These are phyloP conservation scores for Puccinia brachypodii DNA, from an alignment of 1,284 basidiomycete genomes.

Conservation along the genomic window DNA sequence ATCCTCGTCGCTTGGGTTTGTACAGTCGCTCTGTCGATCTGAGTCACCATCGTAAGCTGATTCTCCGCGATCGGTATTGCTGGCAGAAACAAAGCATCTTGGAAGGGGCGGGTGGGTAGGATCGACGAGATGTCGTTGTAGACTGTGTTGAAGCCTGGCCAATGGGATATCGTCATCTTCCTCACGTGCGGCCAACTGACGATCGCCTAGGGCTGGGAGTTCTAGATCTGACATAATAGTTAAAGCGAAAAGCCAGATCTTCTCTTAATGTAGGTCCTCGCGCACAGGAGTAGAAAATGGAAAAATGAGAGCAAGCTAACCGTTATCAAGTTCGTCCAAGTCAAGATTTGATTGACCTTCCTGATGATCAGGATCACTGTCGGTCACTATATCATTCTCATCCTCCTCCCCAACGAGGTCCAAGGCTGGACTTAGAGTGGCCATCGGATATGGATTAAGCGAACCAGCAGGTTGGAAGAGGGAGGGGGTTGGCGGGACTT, in stretches of 20 bases:
- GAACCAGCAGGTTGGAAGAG: slow-evolving; percentile 1
- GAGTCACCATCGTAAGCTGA: slow-evolving; percentile 12
- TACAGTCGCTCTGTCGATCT: slow-evolving; percentile 35
- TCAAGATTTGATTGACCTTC: background rate
- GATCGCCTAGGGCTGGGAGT: background rate
- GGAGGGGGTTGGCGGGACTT: background rate
- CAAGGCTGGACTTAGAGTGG: background rate
- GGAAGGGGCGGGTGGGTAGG: background rate
- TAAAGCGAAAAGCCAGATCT: background rate
- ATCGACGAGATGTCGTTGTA: slow-evolving; percentile 2
- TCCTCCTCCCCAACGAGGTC: slow-evolving; percentile 21
- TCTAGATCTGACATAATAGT: background rate
- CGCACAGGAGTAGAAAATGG: background rate
- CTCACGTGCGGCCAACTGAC: background rate
- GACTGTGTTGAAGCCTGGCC: slow-evolving; percentile 25
- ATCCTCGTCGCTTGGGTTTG: slow-evolving; percentile 45
- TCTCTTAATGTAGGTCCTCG: background rate
- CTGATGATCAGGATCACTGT: slow-evolving; percentile 25
- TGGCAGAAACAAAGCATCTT: background rate
- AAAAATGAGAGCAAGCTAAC: background rate
- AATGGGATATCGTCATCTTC: slow-evolving; percentile 46
- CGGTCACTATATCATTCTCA: slow-evolving; percentile 17
- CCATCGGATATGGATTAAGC: slow-evolving; percentile 5
- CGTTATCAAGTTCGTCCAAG: background rate
- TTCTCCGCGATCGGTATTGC: background rate